phyloP scores from a whole-genome alignment of 2,329 filamentous ascomycete genomes.

The Neonectria coccinea region DNA sequence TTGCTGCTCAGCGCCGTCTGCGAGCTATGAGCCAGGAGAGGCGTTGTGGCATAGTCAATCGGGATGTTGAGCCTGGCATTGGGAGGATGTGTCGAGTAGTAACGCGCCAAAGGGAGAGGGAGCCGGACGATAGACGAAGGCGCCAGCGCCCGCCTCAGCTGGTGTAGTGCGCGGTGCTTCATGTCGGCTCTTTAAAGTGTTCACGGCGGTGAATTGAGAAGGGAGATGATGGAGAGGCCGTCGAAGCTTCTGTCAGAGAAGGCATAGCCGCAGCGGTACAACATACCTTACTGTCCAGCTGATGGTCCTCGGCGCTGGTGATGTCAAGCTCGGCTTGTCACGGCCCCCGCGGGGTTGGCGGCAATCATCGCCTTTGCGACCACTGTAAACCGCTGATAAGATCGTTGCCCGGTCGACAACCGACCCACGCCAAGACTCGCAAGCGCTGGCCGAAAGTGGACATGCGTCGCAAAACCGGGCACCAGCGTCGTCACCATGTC shows the following conservation, averaged over 20 bases:
- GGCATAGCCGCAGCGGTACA: constrained; percentile 34
- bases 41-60: constrained; percentile 85
- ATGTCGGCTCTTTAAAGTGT: constrained; percentile 39
- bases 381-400: constrained; percentile 45
- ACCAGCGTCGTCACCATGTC: constrained; percentile 31
- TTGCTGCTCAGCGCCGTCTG: constrained; percentile 76
- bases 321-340: constrained; percentile 53
- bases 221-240: constrained; percentile 26
- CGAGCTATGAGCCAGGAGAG: constrained; percentile 83
- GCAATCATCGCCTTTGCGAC: constrained; percentile 42
- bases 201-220: constrained; percentile 23
- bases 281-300: constrained; percentile 40
- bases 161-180: constrained; percentile 50
- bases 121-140: constrained; percentile 34
- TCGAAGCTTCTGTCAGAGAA: constrained; percentile 25
- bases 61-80: constrained; percentile 82
- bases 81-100: constrained; percentile 68
- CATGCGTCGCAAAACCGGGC: constrained; percentile 34
- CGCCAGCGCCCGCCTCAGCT: constrained; percentile 46
- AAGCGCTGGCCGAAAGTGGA: constrained; percentile 40
- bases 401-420: constrained; percentile 58
- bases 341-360: constrained; percentile 51
- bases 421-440: constrained; percentile 29
- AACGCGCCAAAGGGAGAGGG: constrained; percentile 40
- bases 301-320: constrained; percentile 46